Evolutionary conservation across 2,329 filamentous ascomycete species (phyloP).

Genomic region (Alternaria sp.): DNA sequence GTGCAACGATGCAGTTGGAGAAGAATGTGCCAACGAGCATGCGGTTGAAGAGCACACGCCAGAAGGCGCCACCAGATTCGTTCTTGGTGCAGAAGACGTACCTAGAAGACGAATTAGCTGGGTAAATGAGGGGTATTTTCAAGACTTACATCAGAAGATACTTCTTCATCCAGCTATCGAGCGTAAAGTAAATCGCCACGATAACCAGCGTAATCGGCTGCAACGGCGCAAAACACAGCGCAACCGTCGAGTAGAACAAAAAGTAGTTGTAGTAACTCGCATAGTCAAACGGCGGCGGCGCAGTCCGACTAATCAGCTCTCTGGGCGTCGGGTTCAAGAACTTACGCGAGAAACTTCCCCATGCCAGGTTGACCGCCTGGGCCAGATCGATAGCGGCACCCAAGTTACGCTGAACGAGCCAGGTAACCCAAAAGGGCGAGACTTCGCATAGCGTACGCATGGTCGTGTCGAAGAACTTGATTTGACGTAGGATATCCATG

Average conservation of each 20-base stretch:
- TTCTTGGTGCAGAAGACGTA: slow-evolving; percentile 95
- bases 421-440: slow-evolving; percentile 84
- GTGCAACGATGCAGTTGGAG: slow-evolving; percentile 77
- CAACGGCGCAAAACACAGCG: slow-evolving; percentile 80
- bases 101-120: no score
- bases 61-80: slow-evolving; percentile 91
- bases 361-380: slow-evolving; percentile 83
- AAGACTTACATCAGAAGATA: slow-evolving; percentile 76
- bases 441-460: slow-evolving; percentile 80
- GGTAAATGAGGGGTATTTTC: no score
- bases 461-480: slow-evolving; percentile 67
- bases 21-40: slow-evolving; percentile 82
- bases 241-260: slow-evolving; percentile 89
- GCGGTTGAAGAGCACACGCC: slow-evolving; percentile 92
- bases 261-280: slow-evolving; percentile 99
- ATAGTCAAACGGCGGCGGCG: slow-evolving; percentile 91
- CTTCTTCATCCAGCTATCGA: slow-evolving; percentile 93
- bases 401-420: slow-evolving; percentile 85
- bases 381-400: slow-evolving; percentile 94
- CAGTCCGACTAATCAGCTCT: slow-evolving; percentile 89
- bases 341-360: slow-evolving; percentile 82
- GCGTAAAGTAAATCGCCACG: slow-evolving; percentile 84
- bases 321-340: slow-evolving; percentile 88
- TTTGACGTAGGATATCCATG: slow-evolving; percentile 71
- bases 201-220: slow-evolving; percentile 88